Conservation (phyloP, 768 basidiomycete genomes). For the Kondoa malvinella region DNA sequence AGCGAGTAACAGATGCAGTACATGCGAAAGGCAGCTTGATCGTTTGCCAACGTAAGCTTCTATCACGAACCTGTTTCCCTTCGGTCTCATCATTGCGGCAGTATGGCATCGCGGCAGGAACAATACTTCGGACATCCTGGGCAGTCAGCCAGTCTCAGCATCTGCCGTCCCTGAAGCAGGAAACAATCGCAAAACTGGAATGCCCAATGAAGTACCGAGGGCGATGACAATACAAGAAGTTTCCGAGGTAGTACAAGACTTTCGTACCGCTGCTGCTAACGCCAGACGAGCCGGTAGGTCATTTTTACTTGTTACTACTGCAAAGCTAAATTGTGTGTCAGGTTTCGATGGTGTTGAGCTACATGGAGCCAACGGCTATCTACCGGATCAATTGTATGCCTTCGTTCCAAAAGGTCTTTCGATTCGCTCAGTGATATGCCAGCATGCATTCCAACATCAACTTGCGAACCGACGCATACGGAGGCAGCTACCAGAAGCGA, state of each 20-base stretch:
- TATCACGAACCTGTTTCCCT: neutral
- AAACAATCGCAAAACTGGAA: neutral
- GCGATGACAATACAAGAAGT: conserved; percentile 34
- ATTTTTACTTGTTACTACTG: neutral
- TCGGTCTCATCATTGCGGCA: conserved; percentile 1
- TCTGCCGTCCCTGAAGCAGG: conserved; percentile 4
- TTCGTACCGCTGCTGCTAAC: conserved; percentile 42
- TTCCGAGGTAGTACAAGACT: conserved; percentile 34
- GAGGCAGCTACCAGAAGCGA: conserved; percentile 47
- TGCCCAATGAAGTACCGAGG: conserved; percentile 19
- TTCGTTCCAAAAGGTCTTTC: too few species aligned
- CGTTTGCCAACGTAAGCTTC: conserved; percentile 32
- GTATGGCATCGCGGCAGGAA: conserved; percentile 21
- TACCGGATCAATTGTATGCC: conserved; percentile 20
- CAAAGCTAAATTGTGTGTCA: conserved; percentile 28
- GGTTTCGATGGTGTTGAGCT: conserved; percentile 52
- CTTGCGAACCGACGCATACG: conserved; percentile 36
- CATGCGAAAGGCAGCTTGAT: conserved; percentile 38
- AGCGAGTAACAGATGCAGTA: conserved; percentile 36
- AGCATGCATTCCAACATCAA: conserved; percentile 18
- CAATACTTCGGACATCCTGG: conserved; percentile 6
- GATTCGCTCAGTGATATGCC: too few species aligned
- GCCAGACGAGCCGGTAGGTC: conserved; percentile 32
- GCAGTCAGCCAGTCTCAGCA: conserved; percentile 4
- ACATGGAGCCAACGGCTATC: conserved; percentile 8